Percentiles rank a stretch among this genome's conserved stretches.
phyloP scores from a whole-genome alignment of 129 eudicot genomes.

The Cynara cardunculus region DNA sequence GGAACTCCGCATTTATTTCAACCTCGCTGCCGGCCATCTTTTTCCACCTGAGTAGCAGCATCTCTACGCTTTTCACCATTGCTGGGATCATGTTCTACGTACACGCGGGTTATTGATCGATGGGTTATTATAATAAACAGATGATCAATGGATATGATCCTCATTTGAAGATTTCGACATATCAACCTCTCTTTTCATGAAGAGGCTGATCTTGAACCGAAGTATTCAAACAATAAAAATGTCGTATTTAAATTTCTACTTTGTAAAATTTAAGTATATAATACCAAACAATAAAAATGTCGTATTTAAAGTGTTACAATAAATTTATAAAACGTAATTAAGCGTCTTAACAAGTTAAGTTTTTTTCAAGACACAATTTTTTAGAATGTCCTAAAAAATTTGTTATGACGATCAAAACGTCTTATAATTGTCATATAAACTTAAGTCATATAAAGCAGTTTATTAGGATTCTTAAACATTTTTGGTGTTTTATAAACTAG shows the following conservation, averaged over 20 bases:
- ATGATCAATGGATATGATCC: not conserved
- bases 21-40: slow-evolving; percentile 22
- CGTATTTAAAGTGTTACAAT: no score
- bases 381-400: not conserved
- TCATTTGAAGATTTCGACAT: not conserved
- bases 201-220: not conserved
- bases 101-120: not conserved
- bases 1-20: slow-evolving; percentile 29
- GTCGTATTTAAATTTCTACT: no score
- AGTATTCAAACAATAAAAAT: no score
- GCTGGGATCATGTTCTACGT: slow-evolving; percentile 33
- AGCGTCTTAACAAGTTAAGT: no score
- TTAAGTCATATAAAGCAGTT: no score
- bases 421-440: no score
- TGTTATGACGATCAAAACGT: not conserved
- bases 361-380: no score
- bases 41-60: slow-evolving; percentile 36
- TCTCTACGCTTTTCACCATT: slow-evolving; percentile 34
- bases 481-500: no score
- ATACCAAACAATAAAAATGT: no score
- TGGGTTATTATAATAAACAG: not conserved
- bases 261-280: no score
- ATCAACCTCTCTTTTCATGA: not conserved
- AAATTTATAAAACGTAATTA: no score
- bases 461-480: not conserved